Evolutionary conservation across 306 rosid genomes (phyloP).

Genomic region (Cajanus cajan): DNA sequence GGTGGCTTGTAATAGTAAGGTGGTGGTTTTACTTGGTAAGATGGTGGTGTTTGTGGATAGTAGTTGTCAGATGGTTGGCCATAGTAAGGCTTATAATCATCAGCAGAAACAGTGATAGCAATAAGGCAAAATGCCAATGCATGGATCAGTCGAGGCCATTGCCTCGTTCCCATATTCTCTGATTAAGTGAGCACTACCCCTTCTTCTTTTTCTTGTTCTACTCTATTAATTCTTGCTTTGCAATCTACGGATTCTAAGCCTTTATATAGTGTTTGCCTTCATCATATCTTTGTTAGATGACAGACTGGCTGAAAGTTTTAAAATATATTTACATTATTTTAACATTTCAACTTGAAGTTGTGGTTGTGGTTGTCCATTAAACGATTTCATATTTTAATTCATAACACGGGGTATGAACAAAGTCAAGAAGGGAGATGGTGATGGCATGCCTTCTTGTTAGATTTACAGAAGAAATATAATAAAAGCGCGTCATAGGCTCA

Average conservation of each 20-base stretch:
- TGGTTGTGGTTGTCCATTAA: background rate
- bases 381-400: background rate
- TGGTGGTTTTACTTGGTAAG: background rate
- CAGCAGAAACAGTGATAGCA: background rate
- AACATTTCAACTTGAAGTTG: slow-evolving; percentile 10
- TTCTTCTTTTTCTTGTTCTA: background rate
- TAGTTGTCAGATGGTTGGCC: background rate
- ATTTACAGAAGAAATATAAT: background rate
- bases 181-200: background rate
- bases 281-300: background rate
- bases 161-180: slow-evolving; percentile 9
- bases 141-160: background rate
- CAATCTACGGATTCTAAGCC: background rate
- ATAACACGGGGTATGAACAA: background rate
- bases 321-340: background rate
- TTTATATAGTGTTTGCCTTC: slow-evolving; percentile 19
- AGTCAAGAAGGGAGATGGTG: slow-evolving; percentile 32
- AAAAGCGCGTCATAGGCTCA: slow-evolving; percentile 27
- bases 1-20: background rate
- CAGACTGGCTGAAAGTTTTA: background rate
- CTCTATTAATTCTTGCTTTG: background rate
- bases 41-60: background rate
- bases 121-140: background rate
- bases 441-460: background rate
- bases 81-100: slow-evolving; percentile 2